Conservation (phyloP, 2,329 filamentous ascomycete genomes). For the Myotisia sp. region DNA sequence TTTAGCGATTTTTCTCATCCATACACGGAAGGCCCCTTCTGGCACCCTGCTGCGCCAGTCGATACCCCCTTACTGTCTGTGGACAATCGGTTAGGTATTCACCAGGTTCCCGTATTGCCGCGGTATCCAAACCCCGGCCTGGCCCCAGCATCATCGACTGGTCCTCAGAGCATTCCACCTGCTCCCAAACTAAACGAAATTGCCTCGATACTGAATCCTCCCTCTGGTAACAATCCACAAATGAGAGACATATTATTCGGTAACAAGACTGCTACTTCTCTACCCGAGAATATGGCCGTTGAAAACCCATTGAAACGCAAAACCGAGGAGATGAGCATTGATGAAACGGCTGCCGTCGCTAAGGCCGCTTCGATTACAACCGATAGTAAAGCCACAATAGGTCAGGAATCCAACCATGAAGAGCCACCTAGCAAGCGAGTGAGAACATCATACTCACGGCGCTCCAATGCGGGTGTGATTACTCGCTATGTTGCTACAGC, state of each 20-base stretch:
- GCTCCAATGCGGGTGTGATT: constrained; percentile 13
- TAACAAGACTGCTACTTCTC: background rate
- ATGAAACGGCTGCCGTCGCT: too few relatives aligned
- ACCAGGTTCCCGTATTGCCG: background rate
- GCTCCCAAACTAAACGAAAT: background rate
- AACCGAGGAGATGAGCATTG: background rate
- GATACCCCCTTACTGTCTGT: background rate
- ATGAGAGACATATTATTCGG: too few relatives aligned
- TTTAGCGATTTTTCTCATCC: too few relatives aligned
- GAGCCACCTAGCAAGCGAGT: constrained; percentile 16
- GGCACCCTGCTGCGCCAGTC: too few relatives aligned
- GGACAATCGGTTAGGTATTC: too few relatives aligned
- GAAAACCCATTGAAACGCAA: background rate
- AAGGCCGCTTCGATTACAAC: too few relatives aligned
- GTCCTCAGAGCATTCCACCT: background rate
- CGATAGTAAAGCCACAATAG: too few relatives aligned
- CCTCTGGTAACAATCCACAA: background rate
- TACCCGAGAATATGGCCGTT: background rate
- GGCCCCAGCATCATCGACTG: too few relatives aligned
- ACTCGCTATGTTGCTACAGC: constrained; percentile 28
- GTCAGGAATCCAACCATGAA: too few relatives aligned
- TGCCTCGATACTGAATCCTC: background rate
- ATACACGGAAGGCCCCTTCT: background rate
- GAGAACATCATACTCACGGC: constrained; percentile 14
- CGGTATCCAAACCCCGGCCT: background rate